Evolutionary conservation across 768 basidiomycete species (phyloP), one percentile per base, ranked within the genome.

Genomic region (Trametes punicea): DNA sequence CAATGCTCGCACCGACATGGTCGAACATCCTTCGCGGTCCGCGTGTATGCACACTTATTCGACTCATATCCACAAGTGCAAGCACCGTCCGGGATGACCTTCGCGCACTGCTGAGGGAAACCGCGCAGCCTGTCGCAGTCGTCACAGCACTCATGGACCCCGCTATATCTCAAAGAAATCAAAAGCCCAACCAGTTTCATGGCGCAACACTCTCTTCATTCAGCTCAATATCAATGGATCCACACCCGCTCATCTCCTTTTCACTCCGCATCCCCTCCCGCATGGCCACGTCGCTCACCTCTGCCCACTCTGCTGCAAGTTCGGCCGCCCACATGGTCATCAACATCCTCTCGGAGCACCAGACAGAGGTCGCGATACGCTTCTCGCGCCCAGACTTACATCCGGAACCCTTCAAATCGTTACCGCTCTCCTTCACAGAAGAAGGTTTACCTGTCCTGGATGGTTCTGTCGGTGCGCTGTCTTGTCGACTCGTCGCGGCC

Each of bases 171-270:
- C 6, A 30, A 18, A 30, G 48, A 9, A 4, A 42, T 8, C 7
- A 50, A 31, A 26, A 7, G 44, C 25, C 20, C 36, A 41, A 63
- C 6, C 62, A 55, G 9, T 92, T 81, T 65, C 94, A 97, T 70
- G 94, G 95, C 62, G 93, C 93, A 20, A 98, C 95, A 1, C 77
- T 98, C 29, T 95, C 95, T 8, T 96, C 93, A 0, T 93, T 98
- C 68, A 84, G 92, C 20, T 93, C 93, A 26, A 84, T 98, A 65
- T 84, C 95, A 2, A 83, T 98, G 77, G 83, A 93, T 62, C 95
- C 95, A 2, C 75, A 84, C 62, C 93, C 94, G 0, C 81, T 97
- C 54, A 81, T 98, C 65, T 81, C 92, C 0, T 98, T 98, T 69
- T 87, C 93, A 16, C 79, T 98, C 18, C 87, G 93, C 30, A 78